Evolutionary conservation across 73 alveolate species (phyloP).

Genomic region (Loxodes magnus): DNA sequence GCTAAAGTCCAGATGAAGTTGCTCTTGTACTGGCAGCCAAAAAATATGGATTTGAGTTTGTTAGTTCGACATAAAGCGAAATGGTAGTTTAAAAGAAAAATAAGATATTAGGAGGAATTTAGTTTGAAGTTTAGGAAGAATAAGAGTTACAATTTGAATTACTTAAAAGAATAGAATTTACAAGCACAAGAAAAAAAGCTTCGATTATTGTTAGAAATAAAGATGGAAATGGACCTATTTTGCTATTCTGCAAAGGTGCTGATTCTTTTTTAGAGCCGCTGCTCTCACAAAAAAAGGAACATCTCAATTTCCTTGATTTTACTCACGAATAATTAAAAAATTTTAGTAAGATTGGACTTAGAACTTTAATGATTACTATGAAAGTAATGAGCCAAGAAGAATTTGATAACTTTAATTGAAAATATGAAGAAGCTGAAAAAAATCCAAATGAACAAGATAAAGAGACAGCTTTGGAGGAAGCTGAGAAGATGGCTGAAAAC

Average conservation of each 20-base stretch:
- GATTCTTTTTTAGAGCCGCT: slow-evolving; percentile 75
- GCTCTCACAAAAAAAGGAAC: slow-evolving; percentile 8
- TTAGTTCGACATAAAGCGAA: not conserved
- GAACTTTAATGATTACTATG: slow-evolving; percentile 66
- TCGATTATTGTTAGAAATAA: slow-evolving; percentile 63
- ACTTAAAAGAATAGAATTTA: slow-evolving; percentile 57
- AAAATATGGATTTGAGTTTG: slow-evolving; percentile 55
- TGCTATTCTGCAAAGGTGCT: slow-evolving; percentile 81
- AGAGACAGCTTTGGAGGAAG: slow-evolving; percentile 27
- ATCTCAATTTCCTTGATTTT: slow-evolving; percentile 1
- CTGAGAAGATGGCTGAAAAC: slow-evolving; percentile 60
- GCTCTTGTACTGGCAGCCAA: slow-evolving; percentile 60
- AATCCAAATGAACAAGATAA: slow-evolving; percentile 54
- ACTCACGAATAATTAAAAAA: slow-evolving; percentile 25
- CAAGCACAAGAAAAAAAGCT: slow-evolving; percentile 76
- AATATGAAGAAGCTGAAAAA: slow-evolving; percentile 34
- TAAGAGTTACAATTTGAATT: slow-evolving; percentile 32
- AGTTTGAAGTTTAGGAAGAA: slow-evolving; percentile 56
- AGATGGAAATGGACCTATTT: slow-evolving; percentile 19
- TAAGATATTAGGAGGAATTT: slow-evolving; percentile 44
- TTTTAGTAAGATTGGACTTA: slow-evolving; percentile 36
- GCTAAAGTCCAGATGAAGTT: slow-evolving; percentile 77
- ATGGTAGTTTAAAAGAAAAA: slow-evolving; percentile 13
- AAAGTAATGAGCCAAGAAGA: slow-evolving; percentile 47
- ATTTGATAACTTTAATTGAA: slow-evolving; percentile 45